A percentile compares a stretch with the other conserved stretches of the same genome.
These are phyloP conservation scores for Blastomyces silverae DNA, from an alignment of 2,329 filamentous ascomycete species.

Conservation along the genomic window DNA sequence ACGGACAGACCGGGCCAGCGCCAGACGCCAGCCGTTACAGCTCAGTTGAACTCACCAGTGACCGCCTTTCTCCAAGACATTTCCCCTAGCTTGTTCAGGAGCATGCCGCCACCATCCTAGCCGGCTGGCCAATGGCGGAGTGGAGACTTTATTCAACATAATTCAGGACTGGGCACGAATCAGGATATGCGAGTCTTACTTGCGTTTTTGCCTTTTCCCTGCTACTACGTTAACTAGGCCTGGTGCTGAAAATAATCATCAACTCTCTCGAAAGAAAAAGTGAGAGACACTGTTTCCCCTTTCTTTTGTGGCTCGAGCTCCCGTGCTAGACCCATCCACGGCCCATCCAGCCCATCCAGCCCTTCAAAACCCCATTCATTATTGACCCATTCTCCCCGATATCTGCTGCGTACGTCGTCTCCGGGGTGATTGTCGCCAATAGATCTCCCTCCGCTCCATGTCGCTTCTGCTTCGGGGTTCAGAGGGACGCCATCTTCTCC, in stretches of 20 bases:
- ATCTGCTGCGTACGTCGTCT: constrained; percentile 1
- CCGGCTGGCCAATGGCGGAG: not conserved
- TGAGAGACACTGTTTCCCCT: not conserved
- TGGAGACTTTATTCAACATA: not conserved
- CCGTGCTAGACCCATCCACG: not conserved
- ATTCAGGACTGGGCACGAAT: not conserved
- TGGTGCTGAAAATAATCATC: not conserved
- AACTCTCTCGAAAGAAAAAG: too few species aligned
- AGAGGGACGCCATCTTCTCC: constrained; percentile 1
- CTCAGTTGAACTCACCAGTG: not conserved
- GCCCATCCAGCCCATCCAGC: not conserved
- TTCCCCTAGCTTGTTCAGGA: not conserved
- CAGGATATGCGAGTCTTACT: too few species aligned
- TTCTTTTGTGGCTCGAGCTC: not conserved
- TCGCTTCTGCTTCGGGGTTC: not conserved
- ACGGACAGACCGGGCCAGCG: too few species aligned
- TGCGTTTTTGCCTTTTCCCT: not conserved
- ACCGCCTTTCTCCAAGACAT: not conserved
- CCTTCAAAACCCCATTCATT: not conserved
- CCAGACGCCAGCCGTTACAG: not conserved
- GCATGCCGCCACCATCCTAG: not conserved
- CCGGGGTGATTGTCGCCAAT: constrained; percentile 11
- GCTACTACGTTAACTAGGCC: not conserved
- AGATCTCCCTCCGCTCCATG: constrained; percentile 10
- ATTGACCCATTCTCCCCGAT: not conserved